Evolutionary conservation across 371 early-diverging fungal genomes (phyloP).

Genomic region (Rhizoclosmatium hyalinum): DNA sequence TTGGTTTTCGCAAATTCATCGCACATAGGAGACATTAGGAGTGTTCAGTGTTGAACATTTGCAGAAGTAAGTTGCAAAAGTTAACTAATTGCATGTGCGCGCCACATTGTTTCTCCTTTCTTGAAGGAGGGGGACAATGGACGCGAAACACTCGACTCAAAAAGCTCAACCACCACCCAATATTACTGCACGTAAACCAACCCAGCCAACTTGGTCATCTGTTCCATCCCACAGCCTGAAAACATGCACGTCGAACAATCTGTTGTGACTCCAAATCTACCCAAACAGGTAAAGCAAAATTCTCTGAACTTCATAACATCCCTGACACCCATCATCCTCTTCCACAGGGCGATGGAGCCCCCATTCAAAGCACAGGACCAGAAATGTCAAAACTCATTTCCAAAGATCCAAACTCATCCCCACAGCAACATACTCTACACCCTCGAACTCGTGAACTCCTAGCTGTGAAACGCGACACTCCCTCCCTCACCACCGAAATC

Average conservation of each 20-base stretch:
- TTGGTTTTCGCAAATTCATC: no score
- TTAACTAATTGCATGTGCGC: no score
- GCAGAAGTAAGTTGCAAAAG: no score
- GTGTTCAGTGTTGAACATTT: no score
- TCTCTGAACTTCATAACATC: not conserved
- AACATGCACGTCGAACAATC: constrained; percentile 4
- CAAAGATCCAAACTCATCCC: not conserved
- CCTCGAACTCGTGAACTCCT: constrained; percentile 10
- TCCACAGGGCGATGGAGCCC: constrained; percentile 2
- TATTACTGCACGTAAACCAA: not conserved
- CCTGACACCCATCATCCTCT: not conserved
- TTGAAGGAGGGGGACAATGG: not conserved
- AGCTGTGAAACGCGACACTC: not conserved
- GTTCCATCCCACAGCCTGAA: not conserved
- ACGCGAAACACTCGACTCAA: not conserved
- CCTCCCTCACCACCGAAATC: not conserved
- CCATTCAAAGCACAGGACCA: constrained; percentile 10
- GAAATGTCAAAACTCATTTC: constrained; percentile 13
- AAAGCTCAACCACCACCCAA: not conserved
- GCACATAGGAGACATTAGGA: no score
- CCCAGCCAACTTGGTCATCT: not conserved
- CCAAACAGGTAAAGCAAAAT: not conserved
- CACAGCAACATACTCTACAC: constrained; percentile 15
- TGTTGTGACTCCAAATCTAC: constrained; percentile 9
- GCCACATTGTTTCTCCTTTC: not conserved